Conservation (phyloP, 2,329 filamentous ascomycete species). For the Penicillium digitatum region DNA sequence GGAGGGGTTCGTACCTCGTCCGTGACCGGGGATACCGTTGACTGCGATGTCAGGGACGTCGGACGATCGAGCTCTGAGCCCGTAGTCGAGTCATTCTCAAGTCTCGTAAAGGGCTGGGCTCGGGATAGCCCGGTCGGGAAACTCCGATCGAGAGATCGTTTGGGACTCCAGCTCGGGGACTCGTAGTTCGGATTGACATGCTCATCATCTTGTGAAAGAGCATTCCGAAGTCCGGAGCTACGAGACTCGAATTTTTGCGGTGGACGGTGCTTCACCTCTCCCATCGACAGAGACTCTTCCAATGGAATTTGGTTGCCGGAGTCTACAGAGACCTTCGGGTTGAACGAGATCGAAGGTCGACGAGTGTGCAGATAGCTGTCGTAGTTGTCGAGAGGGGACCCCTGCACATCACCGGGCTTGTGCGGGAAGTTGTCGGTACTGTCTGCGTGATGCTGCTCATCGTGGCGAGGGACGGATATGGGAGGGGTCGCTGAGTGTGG, state of each 20-base stretch:
- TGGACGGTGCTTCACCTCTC: conserved; percentile 23
- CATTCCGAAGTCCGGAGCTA: conserved; percentile 35
- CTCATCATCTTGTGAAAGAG: conserved; percentile 35
- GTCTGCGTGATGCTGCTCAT: conserved; percentile 28
- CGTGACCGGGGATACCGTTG: conserved; percentile 40
- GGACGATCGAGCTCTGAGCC: conserved; percentile 35
- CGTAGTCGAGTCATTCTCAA: conserved; percentile 23
- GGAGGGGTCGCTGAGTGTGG: conserved; percentile 44
- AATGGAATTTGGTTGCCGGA: conserved; percentile 37
- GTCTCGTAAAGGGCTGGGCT: conserved; percentile 19
- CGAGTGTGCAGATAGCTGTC: conserved; percentile 42
- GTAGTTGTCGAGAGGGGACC: conserved; percentile 42
- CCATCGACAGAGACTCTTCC: conserved; percentile 39
- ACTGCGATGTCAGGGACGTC: conserved; percentile 44
- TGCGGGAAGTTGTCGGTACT: conserved; percentile 34
- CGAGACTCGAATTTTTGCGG: conserved; percentile 30
- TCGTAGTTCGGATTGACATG: conserved; percentile 15
- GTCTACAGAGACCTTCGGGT: conserved; percentile 41
- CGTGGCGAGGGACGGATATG: conserved; percentile 44
- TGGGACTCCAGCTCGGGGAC: conserved; percentile 22
- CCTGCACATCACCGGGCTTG: conserved; percentile 36
- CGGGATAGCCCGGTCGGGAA: conserved; percentile 28
- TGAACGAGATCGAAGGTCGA: conserved; percentile 43
- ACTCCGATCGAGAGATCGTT: conserved; percentile 21
- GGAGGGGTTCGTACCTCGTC: conserved; percentile 44